These are phyloP conservation scores for Halophytophthora polymorphica DNA, from an alignment of 352 stramenopile species.

Conservation along the genomic window DNA sequence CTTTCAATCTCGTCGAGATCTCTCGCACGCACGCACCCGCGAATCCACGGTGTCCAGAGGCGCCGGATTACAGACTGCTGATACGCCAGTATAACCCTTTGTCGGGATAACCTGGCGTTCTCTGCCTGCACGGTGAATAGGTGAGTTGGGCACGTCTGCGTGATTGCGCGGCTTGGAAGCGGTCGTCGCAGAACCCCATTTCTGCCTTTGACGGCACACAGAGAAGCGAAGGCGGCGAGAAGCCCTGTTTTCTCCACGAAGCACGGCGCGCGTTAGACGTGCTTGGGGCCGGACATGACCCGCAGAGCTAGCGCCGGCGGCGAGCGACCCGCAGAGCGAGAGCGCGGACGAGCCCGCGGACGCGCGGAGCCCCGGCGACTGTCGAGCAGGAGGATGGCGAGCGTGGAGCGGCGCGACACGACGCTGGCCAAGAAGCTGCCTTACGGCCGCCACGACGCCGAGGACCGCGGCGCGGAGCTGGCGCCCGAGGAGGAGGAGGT, in stretches of 20 bases:
- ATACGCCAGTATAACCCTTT: no score
- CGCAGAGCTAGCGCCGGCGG: no score
- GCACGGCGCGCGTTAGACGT: neutral
- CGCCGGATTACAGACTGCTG: no score
- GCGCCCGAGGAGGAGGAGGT: slow-evolving; percentile 64
- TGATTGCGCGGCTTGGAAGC: neutral
- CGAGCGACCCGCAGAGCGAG: neutral
- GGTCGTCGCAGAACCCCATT: neutral
- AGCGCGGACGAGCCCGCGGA: neutral
- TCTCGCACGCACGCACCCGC: no score
- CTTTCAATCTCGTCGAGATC: no score
- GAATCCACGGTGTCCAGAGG: no score
- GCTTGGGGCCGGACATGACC: no score
- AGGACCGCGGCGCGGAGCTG: slow-evolving; percentile 47
- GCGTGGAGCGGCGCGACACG: slow-evolving; percentile 6
- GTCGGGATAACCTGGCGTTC: no score
- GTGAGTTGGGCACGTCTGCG: no score
- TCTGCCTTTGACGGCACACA: neutral
- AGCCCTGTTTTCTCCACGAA: slow-evolving; percentile 1
- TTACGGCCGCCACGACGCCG: slow-evolving; percentile 31
- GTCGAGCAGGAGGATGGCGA: slow-evolving; percentile 1
- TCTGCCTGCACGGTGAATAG: no score
- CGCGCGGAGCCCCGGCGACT: slow-evolving; percentile 16
- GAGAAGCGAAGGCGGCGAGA: slow-evolving; percentile 10
- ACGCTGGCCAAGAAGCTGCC: slow-evolving; percentile 52